Evolutionary conservation across 352 stramenopile genomes (phyloP).

Genomic region (Thalassiosira mediterranea): DNA sequence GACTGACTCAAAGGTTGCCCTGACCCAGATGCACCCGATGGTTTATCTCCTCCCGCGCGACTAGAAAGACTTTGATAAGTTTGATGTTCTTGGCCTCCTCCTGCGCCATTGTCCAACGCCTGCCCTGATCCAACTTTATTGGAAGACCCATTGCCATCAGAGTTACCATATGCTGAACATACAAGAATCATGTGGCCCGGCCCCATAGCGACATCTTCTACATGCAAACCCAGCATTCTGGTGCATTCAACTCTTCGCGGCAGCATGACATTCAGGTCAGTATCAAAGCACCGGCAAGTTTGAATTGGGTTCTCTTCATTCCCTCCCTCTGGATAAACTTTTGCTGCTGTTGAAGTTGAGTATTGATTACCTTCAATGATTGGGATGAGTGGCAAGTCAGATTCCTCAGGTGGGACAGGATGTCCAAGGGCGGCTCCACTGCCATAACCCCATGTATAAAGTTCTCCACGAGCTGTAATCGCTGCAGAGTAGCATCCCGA

Average conservation of each 20-base stretch:
- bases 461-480: constrained; percentile 60
- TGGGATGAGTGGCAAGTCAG: constrained; percentile 26
- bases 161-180: constrained; percentile 29
- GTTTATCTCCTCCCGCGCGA: too few relatives aligned
- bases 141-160: constrained; percentile 21
- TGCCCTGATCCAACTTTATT: constrained; percentile 7
- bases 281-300: constrained; percentile 73
- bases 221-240: constrained; percentile 28
- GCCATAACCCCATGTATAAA: constrained; percentile 81
- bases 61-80: constrained; percentile 12
- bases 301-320: constrained; percentile 42
- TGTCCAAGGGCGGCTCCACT: constrained; percentile 66
- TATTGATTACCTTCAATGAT: constrained; percentile 53
- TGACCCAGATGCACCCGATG: too few relatives aligned
- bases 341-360: constrained; percentile 32
- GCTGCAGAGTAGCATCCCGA: constrained; percentile 72
- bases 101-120: constrained; percentile 7
- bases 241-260: constrained; percentile 62
- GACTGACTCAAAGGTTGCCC: too few relatives aligned
- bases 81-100: not conserved
- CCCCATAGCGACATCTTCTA: constrained; percentile 45
- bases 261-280: constrained; percentile 73
- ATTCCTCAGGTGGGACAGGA: constrained; percentile 32
- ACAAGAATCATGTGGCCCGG: constrained; percentile 53
- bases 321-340: constrained; percentile 45